Percentiles rank a stretch among this genome's conserved stretches.
Conservation (phyloP, 495 filamentous ascomycete genomes). For the Pyrenopolyporus hunteri region DNA sequence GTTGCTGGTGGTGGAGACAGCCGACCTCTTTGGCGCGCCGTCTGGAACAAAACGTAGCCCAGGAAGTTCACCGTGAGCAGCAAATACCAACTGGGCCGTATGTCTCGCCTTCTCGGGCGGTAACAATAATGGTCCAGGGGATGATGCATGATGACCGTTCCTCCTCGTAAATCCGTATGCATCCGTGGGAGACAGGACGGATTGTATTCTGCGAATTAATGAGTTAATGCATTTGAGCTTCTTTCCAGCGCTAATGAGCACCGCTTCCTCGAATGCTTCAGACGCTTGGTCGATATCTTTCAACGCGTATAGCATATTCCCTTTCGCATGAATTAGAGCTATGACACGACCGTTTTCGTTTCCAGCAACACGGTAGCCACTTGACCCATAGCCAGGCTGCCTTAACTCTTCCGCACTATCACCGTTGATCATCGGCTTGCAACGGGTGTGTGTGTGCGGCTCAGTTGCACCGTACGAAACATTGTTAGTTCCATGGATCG, state of each 20-base stretch:
- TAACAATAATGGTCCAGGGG: constrained; percentile 66
- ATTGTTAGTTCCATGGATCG: not conserved
- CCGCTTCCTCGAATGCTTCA: constrained; percentile 92
- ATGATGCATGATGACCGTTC: constrained; percentile 21
- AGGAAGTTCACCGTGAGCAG: constrained; percentile 77
- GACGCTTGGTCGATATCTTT: constrained; percentile 85
- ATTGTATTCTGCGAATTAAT: constrained; percentile 81
- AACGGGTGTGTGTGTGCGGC: constrained; percentile 3
- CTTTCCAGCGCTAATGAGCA: constrained; percentile 83
- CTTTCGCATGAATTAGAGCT: constrained; percentile 91
- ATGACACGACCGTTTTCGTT: constrained; percentile 94
- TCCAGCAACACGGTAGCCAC: constrained; percentile 84
- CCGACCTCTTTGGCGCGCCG: constrained; percentile 76
- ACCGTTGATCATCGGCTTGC: constrained; percentile 19
- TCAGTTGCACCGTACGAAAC: constrained; percentile 5
- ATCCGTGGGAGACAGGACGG: constrained; percentile 63
- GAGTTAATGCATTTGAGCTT: constrained; percentile 74
- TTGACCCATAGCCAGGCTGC: constrained; percentile 73
- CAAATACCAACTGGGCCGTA: constrained; percentile 85
- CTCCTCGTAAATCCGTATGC: constrained; percentile 37
- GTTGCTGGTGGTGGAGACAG: constrained; percentile 93
- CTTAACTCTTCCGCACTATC: constrained; percentile 56
- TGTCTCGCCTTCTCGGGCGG: constrained; percentile 83
- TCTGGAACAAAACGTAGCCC: constrained; percentile 79
- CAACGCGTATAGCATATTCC: constrained; percentile 94